Evolutionary conservation across 805 yeast genomes (phyloP), one percentile per base, ranked within the genome.

Genomic region (Spathaspora boniae): DNA sequence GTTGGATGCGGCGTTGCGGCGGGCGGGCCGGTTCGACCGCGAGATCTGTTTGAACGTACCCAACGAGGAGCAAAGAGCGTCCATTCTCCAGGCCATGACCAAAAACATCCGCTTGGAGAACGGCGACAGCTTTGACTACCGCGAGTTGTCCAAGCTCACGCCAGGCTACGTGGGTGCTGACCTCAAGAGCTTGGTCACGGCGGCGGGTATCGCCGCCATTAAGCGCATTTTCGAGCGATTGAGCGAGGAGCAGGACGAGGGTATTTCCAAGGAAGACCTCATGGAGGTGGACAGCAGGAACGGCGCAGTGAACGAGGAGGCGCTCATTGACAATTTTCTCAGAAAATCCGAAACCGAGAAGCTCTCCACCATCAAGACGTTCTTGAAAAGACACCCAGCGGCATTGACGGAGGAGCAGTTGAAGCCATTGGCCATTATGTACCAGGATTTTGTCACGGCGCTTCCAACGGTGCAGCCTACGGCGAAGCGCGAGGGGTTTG

Each of bases 161-260:
- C 97, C 98, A 0, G 98, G 98, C 11, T 93, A 80, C 59, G 98
- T 93, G 5, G 98, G 98, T 34, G 98, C 98, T 1, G 98, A 93
- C 67, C 71, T 93, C 46, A 87, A 88, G 51, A 94, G 98, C 9
- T 70, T 93, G 38, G 94, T 86, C 1, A 80, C 96, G 0, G 96
- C 96, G 3, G 96, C 98, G 0, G 98, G 98, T 39, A 84, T 88
- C 14, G 76, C 86, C 44, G 96, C 98, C 1, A 89, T 93, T 43
- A 89, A 91, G 54, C 73, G 98, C 46, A 89, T 93, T 4, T 91
- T 91, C 55, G 76, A 78, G 38, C 68, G 77, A 24, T 60, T 77
- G 45, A 65, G 70, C 44, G 68, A 65, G 38, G 56, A 58, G 25
- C 68, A 68, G 32, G 71, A 61, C 24, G 40, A 32, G 11, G 8